These are phyloP conservation scores for Pulveroboletus sp. DNA, from an alignment of 768 basidiomycete species.

Conservation along the genomic window DNA sequence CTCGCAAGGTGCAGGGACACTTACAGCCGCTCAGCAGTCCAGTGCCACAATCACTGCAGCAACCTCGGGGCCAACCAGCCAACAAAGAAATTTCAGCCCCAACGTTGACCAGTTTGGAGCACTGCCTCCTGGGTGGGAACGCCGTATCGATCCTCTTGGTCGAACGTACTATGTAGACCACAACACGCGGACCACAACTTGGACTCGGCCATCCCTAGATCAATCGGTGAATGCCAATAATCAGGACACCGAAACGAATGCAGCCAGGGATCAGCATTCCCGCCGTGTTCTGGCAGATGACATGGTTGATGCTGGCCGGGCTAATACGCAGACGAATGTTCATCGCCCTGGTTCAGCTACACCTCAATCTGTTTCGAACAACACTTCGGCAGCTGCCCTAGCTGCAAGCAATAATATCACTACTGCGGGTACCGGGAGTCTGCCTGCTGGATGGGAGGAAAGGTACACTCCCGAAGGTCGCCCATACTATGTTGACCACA, in stretches of 20 bases:
- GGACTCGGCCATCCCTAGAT: slow-evolving; percentile 86
- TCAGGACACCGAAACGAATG: slow-evolving; percentile 76
- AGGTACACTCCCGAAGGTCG: slow-evolving; percentile 97
- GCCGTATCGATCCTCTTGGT: slow-evolving; percentile 93
- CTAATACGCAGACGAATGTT: slow-evolving; percentile 35
- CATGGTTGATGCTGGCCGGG: slow-evolving; percentile 68
- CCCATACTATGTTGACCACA: slow-evolving; percentile 99
- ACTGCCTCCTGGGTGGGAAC: slow-evolving; percentile 91
- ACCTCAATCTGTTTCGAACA: slow-evolving; percentile 25
- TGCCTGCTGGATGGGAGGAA: slow-evolving; percentile 99
- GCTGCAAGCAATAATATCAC: slow-evolving; percentile 49
- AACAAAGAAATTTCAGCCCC: slow-evolving; percentile 86
- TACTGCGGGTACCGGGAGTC: slow-evolving; percentile 74
- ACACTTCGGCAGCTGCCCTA: slow-evolving; percentile 42
- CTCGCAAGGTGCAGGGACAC: slow-evolving; percentile 23
- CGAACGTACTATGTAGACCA: slow-evolving; percentile 99
- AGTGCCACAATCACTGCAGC: slow-evolving; percentile 24
- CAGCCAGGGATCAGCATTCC: slow-evolving; percentile 81
- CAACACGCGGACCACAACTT: slow-evolving; percentile 95
- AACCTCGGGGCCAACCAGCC: slow-evolving; percentile 40
- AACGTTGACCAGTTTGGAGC: slow-evolving; percentile 92
- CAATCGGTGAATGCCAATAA: slow-evolving; percentile 65
- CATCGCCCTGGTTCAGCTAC: slow-evolving; percentile 38
- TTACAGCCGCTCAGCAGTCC: slow-evolving; percentile 18
- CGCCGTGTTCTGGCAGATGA: slow-evolving; percentile 82